Evolutionary conservation across 345 rosid species (phyloP).

Genomic region (Euphorbia lathyris): DNA sequence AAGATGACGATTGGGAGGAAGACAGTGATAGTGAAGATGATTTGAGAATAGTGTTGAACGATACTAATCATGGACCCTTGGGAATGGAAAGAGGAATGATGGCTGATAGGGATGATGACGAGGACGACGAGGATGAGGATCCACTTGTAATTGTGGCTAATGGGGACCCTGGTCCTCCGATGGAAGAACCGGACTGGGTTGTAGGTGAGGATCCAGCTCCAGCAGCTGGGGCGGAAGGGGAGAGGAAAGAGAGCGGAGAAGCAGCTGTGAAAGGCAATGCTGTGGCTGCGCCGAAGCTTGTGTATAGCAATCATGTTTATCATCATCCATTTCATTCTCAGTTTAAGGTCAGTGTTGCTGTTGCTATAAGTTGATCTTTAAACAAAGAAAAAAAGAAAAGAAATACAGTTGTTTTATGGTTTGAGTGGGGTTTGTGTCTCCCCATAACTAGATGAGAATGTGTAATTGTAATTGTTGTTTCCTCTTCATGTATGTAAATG

Average conservation of each 20-base stretch:
- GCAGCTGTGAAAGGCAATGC: constrained; percentile 36
- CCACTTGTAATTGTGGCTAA: constrained; percentile 77
- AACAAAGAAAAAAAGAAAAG: constrained; percentile 9
- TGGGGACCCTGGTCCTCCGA: constrained; percentile 48
- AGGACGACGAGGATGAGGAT: constrained; percentile 74
- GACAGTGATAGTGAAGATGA: constrained; percentile 98
- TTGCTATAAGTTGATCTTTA: constrained; percentile 19
- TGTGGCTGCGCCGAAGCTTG: constrained; percentile 49
- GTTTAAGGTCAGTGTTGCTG: constrained; percentile 85
- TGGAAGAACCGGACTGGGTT: constrained; percentile 66
- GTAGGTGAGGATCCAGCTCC: constrained; percentile 55
- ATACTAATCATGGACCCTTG: constrained; percentile 49
- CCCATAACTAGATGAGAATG: background rate
- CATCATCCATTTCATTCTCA: constrained; percentile 93
- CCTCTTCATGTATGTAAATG: background rate
- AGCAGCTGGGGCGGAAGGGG: constrained; percentile 36
- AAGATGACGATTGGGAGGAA: constrained; percentile 59
- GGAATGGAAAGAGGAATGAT: constrained; percentile 49
- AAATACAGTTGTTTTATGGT: background rate
- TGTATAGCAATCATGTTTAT: constrained; percentile 80
- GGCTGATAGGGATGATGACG: constrained; percentile 40
- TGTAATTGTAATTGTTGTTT: constrained; percentile 15
- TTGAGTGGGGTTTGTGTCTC: constrained; percentile 8
- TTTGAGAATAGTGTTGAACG: constrained; percentile 90
- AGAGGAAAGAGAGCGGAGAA: constrained; percentile 57